A percentile compares a stretch with the other conserved stretches of the same genome.
phyloP scores from a whole-genome alignment of 129 eudicot species.

The Flaveria bidentis region DNA sequence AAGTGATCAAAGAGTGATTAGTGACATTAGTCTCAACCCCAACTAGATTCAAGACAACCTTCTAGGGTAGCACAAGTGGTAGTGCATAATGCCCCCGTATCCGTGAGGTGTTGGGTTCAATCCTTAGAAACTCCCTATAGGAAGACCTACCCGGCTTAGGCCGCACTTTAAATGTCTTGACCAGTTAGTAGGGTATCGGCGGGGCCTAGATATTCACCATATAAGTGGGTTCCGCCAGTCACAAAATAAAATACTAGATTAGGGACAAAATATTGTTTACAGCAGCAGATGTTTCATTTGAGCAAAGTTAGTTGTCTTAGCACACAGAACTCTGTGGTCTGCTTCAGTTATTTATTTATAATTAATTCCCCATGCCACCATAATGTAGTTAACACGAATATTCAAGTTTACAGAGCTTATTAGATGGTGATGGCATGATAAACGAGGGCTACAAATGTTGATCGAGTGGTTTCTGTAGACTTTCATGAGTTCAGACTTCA shows the following conservation, averaged over 20 bases:
- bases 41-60: neutral
- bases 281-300: slow-evolving; percentile 10
- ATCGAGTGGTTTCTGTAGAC: neutral
- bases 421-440: neutral
- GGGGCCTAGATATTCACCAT: no score
- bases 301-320: neutral
- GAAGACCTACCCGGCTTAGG: no score
- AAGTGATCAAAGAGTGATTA: neutral
- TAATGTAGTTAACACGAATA: neutral
- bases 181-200: no score
- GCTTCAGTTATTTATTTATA: slow-evolving; percentile 3
- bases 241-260: no score
- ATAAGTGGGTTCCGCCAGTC: no score
- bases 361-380: neutral
- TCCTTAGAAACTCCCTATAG: no score
- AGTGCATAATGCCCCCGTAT: no score
- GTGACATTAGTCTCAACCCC: neutral
- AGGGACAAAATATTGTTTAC: neutral
- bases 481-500: neutral
- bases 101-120: no score
- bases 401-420: neutral
- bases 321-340: neutral
- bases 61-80: no score
- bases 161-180: no score
- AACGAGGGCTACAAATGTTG: neutral